Conservation (phyloP, 331 rosid species). For the Cydonia oblonga region DNA sequence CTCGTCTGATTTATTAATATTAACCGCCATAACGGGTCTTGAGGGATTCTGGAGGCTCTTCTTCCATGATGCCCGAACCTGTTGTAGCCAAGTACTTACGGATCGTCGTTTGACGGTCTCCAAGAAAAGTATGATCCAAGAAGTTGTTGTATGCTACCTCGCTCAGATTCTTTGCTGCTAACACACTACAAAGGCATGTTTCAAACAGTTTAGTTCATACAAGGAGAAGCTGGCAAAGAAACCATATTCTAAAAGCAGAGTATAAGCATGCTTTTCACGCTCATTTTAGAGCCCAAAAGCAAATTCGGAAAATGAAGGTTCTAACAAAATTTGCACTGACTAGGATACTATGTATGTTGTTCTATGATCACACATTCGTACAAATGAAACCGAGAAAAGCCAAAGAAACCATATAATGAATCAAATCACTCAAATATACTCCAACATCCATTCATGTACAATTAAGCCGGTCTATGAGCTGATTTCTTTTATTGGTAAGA, state of each 20-base stretch:
- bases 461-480: neutral
- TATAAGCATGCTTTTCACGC: neutral
- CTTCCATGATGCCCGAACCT: slow-evolving; percentile 93
- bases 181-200: slow-evolving; percentile 39
- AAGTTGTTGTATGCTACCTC: slow-evolving; percentile 58
- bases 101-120: slow-evolving; percentile 78
- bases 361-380: neutral
- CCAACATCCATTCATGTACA: neutral
- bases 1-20: neutral
- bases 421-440: neutral
- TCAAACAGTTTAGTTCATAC: neutral
- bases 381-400: neutral
- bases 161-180: slow-evolving; percentile 75
- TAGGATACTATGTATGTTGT: too few relatives aligned
- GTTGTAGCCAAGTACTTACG: slow-evolving; percentile 55
- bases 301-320: neutral
- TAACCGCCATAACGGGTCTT: slow-evolving; percentile 80
- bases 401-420: neutral
- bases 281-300: neutral
- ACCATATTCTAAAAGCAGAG: neutral
- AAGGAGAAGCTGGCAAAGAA: neutral
- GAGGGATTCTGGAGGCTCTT: slow-evolving; percentile 90
- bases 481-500: neutral
- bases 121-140: slow-evolving; percentile 85
- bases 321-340: too few relatives aligned